A percentile compares a stretch with the other conserved stretches of the same genome.
These are phyloP conservation scores for Yarrowia sp. DNA, from an alignment of 805 yeast species.

Conservation along the genomic window DNA sequence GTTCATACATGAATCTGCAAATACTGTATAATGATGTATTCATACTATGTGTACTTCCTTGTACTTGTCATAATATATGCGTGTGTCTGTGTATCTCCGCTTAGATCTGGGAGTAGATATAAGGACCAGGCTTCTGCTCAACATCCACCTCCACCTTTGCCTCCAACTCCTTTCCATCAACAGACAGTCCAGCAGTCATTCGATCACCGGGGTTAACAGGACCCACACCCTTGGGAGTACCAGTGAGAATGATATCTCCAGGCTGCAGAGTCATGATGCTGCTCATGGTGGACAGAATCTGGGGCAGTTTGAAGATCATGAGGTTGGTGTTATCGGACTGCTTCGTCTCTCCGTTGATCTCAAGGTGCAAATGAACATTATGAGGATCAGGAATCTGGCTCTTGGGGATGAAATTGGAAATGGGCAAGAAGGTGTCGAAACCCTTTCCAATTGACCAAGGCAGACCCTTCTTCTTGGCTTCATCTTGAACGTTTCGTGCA, in stretches of 20 bases:
- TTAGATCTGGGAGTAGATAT: constrained; percentile 39
- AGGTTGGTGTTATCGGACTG: constrained; percentile 73
- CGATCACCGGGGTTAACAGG: constrained; percentile 72
- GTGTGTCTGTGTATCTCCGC: too few species aligned
- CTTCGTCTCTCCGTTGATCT: constrained; percentile 64
- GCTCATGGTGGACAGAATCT: constrained; percentile 75
- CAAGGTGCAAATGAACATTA: constrained; percentile 59
- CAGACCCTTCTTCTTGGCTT: constrained; percentile 86
- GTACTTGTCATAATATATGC: too few species aligned
- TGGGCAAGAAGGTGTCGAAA: constrained; percentile 90
- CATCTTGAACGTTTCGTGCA: constrained; percentile 93
- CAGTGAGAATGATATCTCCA: constrained; percentile 90
- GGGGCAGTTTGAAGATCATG: constrained; percentile 87
- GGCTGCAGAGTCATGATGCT: constrained; percentile 86
- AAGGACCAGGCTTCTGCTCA: constrained; percentile 59
- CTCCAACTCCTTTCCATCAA: constrained; percentile 55
- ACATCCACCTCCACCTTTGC: constrained; percentile 51
- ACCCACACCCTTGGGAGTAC: constrained; percentile 99
- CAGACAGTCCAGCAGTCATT: constrained; percentile 60
- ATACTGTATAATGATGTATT: too few species aligned
- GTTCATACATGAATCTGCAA: too few species aligned
- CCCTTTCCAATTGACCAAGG: constrained; percentile 98
- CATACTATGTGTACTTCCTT: too few species aligned
- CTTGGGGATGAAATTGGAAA: constrained; percentile 72
- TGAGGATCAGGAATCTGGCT: constrained; percentile 67